Base-by-base conservation (phyloP, 139 green algal species). In the Chlamydomonas applanata region DNA sequence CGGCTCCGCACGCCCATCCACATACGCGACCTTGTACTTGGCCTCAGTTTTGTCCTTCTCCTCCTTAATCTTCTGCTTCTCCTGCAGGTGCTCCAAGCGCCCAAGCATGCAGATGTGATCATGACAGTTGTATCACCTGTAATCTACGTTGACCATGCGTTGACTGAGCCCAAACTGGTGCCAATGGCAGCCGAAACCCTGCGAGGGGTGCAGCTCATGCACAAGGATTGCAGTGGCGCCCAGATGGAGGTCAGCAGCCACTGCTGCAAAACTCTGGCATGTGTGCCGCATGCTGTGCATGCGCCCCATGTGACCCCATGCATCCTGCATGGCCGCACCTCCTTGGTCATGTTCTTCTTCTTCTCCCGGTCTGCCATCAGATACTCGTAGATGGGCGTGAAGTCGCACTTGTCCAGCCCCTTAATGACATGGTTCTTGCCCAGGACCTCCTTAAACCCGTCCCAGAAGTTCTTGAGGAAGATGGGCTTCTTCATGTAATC, bases 401-500 rank as follows among this genome's bases (percentile, higher is more conserved):
- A 99, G 84, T 99, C 93, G 80, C 93, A 98, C 83, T 95, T 95
- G 1, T 93, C 82, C 14, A 98, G 85, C 14, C 36, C 46, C 84
- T 98, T 89, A 72, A 99, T 97, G 13, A 88, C 77, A 76, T 98
- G 95, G n/a, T 83, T 80, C 52, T 83, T 79, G 1, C 95, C 94
- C 81, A 99, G 87, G 34, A 97, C 76, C 72, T 90, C 84, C 59
- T 86, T 87, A 82, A 97, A 99, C 44, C 90, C 96, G 4, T 93
- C 87, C 96, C 96, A 99, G 77, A 99, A 99, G 79, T 99, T 99
- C 4, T 92, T 78, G 2, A 80, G 33, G 74, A 84, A 84, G 3
- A 75, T 84, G 0, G 83, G 79, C 85, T 99, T 99, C 9, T 85
- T 85, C 79, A 97, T 89, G 83, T 99, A 99, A 71, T 98, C 96